Evolutionary conservation across 2,329 filamentous ascomycete genomes (phyloP).

Genomic region (Exophiala lecanii-corni): DNA sequence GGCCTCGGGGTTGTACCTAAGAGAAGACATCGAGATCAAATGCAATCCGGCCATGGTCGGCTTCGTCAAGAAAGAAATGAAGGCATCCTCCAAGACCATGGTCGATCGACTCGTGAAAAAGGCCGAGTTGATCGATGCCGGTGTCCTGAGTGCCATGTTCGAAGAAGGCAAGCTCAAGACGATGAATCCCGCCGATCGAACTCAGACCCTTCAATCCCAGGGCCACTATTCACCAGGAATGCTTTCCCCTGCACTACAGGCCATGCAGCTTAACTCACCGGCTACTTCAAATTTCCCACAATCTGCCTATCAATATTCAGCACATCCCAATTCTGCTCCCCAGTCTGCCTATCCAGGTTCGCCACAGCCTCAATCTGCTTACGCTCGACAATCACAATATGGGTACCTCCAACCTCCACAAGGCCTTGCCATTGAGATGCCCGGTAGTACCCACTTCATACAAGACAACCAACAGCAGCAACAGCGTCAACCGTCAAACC

Average conservation of each 20-base stretch:
- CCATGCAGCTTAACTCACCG: constrained; percentile 6
- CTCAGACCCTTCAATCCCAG: constrained; percentile 12
- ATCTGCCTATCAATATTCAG: constrained; percentile 9
- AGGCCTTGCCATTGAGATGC: constrained; percentile 27
- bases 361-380: constrained; percentile 9
- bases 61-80: constrained; percentile 79
- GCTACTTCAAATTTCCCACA: constrained; percentile 6
- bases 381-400: constrained; percentile 14
- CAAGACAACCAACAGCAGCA: not conserved
- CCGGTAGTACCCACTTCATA: constrained; percentile 17
- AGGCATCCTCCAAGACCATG: constrained; percentile 66
- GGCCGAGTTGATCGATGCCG: constrained; percentile 40
- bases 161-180: constrained; percentile 24
- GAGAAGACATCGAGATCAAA: constrained; percentile 77
- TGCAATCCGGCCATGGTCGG: constrained; percentile 71
- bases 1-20: constrained; percentile 66
- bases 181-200: constrained; percentile 22
- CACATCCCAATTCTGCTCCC: constrained; percentile 2
- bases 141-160: constrained; percentile 25
- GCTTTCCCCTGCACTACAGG: constrained; percentile 10
- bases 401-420: constrained; percentile 5
- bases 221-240: constrained; percentile 19
- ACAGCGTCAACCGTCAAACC: constrained; percentile 7
- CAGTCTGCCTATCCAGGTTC: not conserved
- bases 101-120: constrained; percentile 59